Percentiles rank a stretch among this genome's conserved stretches.
phyloP scores from a whole-genome alignment of 2,329 filamentous ascomycete genomes.

The Nothomitra cinnamomea region DNA sequence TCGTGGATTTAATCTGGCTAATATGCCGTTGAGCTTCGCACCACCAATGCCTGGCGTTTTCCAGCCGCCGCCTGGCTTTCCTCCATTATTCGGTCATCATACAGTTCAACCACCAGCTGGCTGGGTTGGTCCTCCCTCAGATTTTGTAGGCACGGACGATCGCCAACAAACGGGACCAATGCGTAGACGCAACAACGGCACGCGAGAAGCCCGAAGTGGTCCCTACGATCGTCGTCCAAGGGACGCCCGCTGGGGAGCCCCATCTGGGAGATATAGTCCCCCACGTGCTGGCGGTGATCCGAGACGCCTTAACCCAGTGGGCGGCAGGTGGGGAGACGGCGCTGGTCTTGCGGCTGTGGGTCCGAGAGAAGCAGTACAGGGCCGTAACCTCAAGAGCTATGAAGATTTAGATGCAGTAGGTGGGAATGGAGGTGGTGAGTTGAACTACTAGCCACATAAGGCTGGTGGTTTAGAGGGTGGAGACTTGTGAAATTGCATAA shows the following conservation, averaged over 20 bases:
- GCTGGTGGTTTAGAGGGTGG: too few relatives aligned
- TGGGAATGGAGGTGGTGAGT: constrained; percentile 50
- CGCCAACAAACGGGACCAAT: constrained; percentile 40
- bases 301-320: constrained; percentile 31
- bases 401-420: constrained; percentile 80
- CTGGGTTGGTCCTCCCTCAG: constrained; percentile 11
- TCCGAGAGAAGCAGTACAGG: constrained; percentile 80
- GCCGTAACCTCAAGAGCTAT: constrained; percentile 87
- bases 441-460: constrained; percentile 55
- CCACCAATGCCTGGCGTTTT: constrained; percentile 16
- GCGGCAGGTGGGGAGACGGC: constrained; percentile 54
- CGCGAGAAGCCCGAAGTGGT: constrained; percentile 32
- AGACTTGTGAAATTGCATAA: too few relatives aligned
- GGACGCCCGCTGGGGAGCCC: constrained; percentile 31
- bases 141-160: constrained; percentile 13
- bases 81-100: constrained; percentile 8
- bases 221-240: constrained; percentile 53
- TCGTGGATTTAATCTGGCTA: constrained; percentile 75
- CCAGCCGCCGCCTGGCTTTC: constrained; percentile 4
- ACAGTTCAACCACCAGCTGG: constrained; percentile 11
- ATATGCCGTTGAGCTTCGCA: constrained; percentile 39
- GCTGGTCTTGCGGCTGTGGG: constrained; percentile 64
- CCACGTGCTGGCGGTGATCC: constrained; percentile 27
- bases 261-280: constrained; percentile 29
- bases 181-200: constrained; percentile 43